phyloP scores from a whole-genome alignment of 202 grass and related monocot genomes.

The Bolboschoenoplectus hybrid region DNA sequence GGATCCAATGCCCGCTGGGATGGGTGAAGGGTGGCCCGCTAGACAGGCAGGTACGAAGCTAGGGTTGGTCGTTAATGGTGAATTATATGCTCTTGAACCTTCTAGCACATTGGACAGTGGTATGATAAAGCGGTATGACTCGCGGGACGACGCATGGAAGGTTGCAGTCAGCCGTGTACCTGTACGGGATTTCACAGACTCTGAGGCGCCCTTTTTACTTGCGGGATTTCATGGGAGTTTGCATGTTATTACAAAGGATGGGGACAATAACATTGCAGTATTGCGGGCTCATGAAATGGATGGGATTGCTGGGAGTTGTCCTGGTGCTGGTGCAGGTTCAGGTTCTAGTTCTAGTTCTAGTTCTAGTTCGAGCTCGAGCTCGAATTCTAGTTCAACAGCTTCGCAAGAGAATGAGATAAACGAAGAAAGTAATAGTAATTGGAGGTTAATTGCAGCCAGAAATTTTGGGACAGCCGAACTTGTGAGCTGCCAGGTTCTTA shows the following conservation, averaged over 20 bases:
- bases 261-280: slow-evolving; percentile 57
- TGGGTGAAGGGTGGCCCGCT: slow-evolving; percentile 84
- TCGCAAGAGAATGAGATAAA: neutral
- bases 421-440: slow-evolving; percentile 50
- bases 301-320: neutral
- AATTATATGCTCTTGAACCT: slow-evolving; percentile 80
- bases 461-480: slow-evolving; percentile 78
- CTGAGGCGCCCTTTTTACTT: slow-evolving; percentile 84
- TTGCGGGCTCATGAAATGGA: slow-evolving; percentile 59
- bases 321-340: neutral
- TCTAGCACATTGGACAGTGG: slow-evolving; percentile 72
- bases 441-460: slow-evolving; percentile 58
- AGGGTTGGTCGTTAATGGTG: slow-evolving; percentile 62
- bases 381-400: slow-evolving; percentile 36
- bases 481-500: slow-evolving; percentile 84
- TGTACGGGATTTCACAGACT: slow-evolving; percentile 68
- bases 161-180: slow-evolving; percentile 58
- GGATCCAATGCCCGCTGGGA: slow-evolving; percentile 65
- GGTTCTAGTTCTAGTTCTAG: neutral
- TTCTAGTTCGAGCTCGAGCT: neutral
- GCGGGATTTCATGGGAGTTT: slow-evolving; percentile 67
- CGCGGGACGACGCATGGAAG: slow-evolving; percentile 64
- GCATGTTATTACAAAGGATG: slow-evolving; percentile 77
- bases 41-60: slow-evolving; percentile 81
- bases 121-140: slow-evolving; percentile 71